These are phyloP conservation scores for Aquanectria penicillioides DNA, from an alignment of 2,329 filamentous ascomycete genomes.

Conservation along the genomic window DNA sequence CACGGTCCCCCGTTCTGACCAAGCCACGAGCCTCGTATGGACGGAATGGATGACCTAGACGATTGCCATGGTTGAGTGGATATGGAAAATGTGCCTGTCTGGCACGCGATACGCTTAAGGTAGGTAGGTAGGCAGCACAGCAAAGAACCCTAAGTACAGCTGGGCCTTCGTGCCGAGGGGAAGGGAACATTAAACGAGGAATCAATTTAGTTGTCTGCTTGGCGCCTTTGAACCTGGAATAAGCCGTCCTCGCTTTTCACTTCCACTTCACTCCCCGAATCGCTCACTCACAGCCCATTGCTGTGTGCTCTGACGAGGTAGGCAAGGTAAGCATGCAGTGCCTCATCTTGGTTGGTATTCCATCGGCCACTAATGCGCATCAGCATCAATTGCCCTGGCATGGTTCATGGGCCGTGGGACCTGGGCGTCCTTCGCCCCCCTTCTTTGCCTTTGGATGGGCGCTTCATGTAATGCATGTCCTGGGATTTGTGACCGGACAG, in stretches of 20 bases:
- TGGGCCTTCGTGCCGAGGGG: no score
- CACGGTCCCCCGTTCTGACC: conserved; percentile 30
- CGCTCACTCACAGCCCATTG: neutral
- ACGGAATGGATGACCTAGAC: conserved; percentile 24
- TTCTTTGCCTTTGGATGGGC: neutral
- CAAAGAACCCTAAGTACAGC: no score
- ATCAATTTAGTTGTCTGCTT: no score
- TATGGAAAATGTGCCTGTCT: neutral
- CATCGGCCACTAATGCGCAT: conserved; percentile 37
- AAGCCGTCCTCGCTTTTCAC: neutral
- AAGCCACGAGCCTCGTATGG: conserved; percentile 33
- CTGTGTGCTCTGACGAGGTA: conserved; percentile 16
- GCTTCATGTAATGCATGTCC: conserved; percentile 6
- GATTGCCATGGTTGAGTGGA: neutral
- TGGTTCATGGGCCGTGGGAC: conserved; percentile 19
- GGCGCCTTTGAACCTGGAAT: neutral
- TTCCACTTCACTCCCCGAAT: neutral
- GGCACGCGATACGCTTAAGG: conserved; percentile 4
- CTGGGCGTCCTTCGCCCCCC: neutral
- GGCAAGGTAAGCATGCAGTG: conserved; percentile 23
- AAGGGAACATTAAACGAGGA: no score
- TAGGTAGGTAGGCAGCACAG: no score
- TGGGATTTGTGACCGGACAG: neutral
- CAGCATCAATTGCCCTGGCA: conserved; percentile 36
- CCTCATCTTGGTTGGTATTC: conserved; percentile 23